phyloP scores from a whole-genome alignment of 768 basidiomycete genomes.

The Glaciozyma antarctica region DNA sequence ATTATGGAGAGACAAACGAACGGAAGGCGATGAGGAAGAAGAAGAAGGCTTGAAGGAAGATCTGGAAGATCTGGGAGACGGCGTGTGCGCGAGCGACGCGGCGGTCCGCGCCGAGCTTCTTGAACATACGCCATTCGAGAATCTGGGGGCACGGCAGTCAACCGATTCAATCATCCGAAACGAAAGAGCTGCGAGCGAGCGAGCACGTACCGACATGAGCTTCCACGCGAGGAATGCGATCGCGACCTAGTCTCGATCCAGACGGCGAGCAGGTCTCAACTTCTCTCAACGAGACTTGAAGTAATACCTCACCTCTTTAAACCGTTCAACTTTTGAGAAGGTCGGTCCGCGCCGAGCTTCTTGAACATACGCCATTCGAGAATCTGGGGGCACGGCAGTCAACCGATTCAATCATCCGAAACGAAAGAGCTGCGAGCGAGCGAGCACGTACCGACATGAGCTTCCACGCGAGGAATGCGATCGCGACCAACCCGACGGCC shows the following conservation, averaged over 20 bases:
- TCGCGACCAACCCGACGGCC: neutral
- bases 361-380: neutral
- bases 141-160: neutral
- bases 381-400: neutral
- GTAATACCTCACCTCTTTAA: no score
- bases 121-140: neutral
- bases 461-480: neutral
- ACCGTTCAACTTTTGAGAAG: no score
- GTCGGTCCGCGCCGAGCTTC: conserved; percentile 1
- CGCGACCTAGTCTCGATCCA: neutral
- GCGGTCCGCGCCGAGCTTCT: neutral
- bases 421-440: neutral
- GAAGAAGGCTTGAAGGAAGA: neutral
- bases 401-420: neutral
- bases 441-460: neutral
- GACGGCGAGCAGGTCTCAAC: no score
- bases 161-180: neutral
- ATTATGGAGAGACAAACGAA: neutral
- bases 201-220: neutral
- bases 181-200: neutral
- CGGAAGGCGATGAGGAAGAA: conserved; percentile 4
- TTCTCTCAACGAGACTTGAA: no score
- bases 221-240: neutral
- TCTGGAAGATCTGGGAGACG: neutral
- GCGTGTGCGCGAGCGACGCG: neutral